Percentiles rank a stretch among this genome's conserved stretches.
phyloP scores from a whole-genome alignment of 2,329 filamentous ascomycete genomes.

The Alternaria alternata region DNA sequence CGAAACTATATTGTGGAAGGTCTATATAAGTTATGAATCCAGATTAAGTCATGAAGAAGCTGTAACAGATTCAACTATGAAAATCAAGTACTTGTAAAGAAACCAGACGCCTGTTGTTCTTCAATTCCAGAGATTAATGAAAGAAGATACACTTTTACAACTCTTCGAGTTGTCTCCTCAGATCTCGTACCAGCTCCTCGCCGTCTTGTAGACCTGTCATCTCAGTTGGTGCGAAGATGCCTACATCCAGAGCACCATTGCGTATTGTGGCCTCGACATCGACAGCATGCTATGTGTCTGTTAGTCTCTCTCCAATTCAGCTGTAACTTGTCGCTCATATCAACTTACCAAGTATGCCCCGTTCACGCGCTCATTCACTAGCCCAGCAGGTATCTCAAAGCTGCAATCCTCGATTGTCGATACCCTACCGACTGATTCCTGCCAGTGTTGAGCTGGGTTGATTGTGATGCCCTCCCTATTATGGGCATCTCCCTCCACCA shows the following conservation, averaged over 20 bases:
- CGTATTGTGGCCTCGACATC: conserved; percentile 64
- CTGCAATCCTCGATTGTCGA: conserved; percentile 7
- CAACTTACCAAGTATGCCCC: conserved; percentile 51
- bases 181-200: conserved; percentile 45
- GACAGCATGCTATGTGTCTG: conserved; percentile 56
- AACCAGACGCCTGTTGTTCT: neutral
- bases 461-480: conserved; percentile 30
- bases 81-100: neutral
- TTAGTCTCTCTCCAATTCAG: conserved; percentile 40
- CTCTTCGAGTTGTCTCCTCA: conserved; percentile 26
- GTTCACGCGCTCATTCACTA: conserved; percentile 35
- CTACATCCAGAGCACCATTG: conserved; percentile 60
- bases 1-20: neutral
- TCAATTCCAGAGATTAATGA: neutral
- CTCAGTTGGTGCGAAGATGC: conserved; percentile 59
- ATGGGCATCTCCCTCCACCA: conserved; percentile 9
- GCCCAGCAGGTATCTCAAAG: conserved; percentile 26
- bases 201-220: conserved; percentile 53
- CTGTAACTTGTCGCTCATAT: conserved; percentile 10
- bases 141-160: neutral
- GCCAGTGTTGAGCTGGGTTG: conserved; percentile 23
- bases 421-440: conserved; percentile 29
- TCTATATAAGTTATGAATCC: neutral
- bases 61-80: neutral
- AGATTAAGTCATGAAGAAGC: neutral